Evolutionary conservation across 2,329 filamentous ascomycete genomes (phyloP).

Genomic region (Chrysosphaeria jannelii): DNA sequence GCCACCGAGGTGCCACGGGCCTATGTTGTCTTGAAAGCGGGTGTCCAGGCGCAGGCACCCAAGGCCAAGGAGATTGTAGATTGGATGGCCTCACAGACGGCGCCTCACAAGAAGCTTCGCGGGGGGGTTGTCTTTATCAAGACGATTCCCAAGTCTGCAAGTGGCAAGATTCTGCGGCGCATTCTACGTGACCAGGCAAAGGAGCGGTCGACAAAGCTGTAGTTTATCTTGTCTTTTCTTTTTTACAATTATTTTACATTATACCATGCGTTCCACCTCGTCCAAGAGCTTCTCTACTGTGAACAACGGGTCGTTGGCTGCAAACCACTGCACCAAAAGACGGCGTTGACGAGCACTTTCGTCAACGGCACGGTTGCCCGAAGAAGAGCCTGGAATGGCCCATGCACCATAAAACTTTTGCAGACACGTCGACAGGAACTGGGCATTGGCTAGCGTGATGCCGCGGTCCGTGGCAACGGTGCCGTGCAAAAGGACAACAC

Average conservation of each 20-base stretch:
- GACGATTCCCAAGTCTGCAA: slow-evolving; percentile 39
- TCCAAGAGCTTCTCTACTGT: slow-evolving; percentile 62
- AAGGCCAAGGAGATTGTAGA: slow-evolving; percentile 12
- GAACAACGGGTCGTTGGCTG: slow-evolving; percentile 45
- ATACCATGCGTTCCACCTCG: slow-evolving; percentile 56
- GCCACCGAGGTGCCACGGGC: slow-evolving; percentile 40
- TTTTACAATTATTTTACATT: neutral
- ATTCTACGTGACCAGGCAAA: slow-evolving; percentile 12
- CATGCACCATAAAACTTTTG: slow-evolving; percentile 71
- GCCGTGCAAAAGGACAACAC: slow-evolving; percentile 65
- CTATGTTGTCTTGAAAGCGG: slow-evolving; percentile 22
- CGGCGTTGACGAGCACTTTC: slow-evolving; percentile 31
- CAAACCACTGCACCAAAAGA: slow-evolving; percentile 56
- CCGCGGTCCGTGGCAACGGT: slow-evolving; percentile 46
- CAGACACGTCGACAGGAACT: slow-evolving; percentile 72
- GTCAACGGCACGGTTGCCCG: slow-evolving; percentile 12
- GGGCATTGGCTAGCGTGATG: slow-evolving; percentile 51
- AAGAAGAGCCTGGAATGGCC: slow-evolving; percentile 12
- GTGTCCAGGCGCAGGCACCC: slow-evolving; percentile 6
- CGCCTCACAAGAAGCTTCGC: slow-evolving; percentile 30
- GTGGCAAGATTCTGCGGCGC: slow-evolving; percentile 17
- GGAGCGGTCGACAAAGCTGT: slow-evolving; percentile 13
- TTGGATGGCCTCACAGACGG: slow-evolving; percentile 11
- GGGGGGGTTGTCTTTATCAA: slow-evolving; percentile 42
- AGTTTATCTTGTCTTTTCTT: slow-evolving; percentile 1